Percentiles rank a stretch among this genome's conserved stretches.
Conservation (phyloP, 1,284 basidiomycete species). For the Tilletiopsis washingtonensis region DNA sequence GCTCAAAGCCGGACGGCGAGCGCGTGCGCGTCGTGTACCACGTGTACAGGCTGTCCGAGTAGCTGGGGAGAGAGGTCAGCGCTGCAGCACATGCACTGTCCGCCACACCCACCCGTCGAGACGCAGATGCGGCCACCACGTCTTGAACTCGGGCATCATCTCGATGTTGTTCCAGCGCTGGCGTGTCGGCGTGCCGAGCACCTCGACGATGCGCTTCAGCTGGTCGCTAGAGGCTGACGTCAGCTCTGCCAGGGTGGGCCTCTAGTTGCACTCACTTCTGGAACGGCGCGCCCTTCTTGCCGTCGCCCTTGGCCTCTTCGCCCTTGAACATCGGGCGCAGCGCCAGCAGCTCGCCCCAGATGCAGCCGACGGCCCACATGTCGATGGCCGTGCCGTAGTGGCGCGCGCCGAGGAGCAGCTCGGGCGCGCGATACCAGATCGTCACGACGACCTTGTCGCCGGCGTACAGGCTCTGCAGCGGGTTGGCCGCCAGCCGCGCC, state of each 20-base stretch:
- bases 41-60: slow-evolving; percentile 59
- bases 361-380: slow-evolving; percentile 97
- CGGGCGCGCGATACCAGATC: slow-evolving; percentile 97
- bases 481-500: slow-evolving; percentile 75
- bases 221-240: slow-evolving; percentile 64
- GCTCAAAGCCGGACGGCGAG: slow-evolving; percentile 25
- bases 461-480: slow-evolving; percentile 67
- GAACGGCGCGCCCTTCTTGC: slow-evolving; percentile 38
- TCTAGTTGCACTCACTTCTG: slow-evolving; percentile 25
- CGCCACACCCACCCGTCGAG: slow-evolving; percentile 13
- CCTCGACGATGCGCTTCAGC: slow-evolving; percentile 85
- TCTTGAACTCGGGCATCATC: slow-evolving; percentile 72
- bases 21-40: slow-evolving; percentile 69
- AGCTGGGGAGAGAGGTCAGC: slow-evolving; percentile 50
- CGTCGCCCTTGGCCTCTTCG: slow-evolving; percentile 90
- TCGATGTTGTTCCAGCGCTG: slow-evolving; percentile 78
- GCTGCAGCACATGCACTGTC: background rate
- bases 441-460: slow-evolving; percentile 97
- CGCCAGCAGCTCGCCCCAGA: slow-evolving; percentile 88
- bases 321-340: slow-evolving; percentile 97
- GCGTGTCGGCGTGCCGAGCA: slow-evolving; percentile 78
- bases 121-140: slow-evolving; percentile 50
- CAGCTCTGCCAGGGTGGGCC: background rate
- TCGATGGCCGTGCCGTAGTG: slow-evolving; percentile 96
- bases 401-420: slow-evolving; percentile 84